These are phyloP conservation scores for Parsonsia alboflavescens DNA, from an alignment of 257 asterid genomes.

Conservation along the genomic window DNA sequence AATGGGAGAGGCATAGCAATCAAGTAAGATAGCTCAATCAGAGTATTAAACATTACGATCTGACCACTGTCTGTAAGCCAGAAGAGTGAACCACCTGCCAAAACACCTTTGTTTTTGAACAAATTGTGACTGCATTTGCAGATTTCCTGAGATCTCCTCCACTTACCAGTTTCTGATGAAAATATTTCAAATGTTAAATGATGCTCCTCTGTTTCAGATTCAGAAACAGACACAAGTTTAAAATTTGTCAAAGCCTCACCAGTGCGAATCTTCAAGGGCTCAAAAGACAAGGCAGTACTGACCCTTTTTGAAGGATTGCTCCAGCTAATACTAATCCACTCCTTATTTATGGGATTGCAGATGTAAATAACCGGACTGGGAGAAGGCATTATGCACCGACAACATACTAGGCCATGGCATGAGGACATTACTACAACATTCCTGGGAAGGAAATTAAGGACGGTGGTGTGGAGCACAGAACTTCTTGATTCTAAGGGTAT, in stretches of 20 bases:
- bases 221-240: constrained; percentile 38
- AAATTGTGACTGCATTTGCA: constrained; percentile 27
- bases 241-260: constrained; percentile 35
- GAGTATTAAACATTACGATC: constrained; percentile 58
- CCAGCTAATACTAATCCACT: constrained; percentile 40
- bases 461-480: constrained; percentile 12
- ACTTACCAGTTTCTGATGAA: constrained; percentile 37
- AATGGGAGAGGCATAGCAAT: constrained; percentile 43
- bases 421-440: constrained; percentile 38
- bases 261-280: constrained; percentile 31
- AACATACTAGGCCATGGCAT: constrained; percentile 53
- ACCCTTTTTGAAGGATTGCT: constrained; percentile 28
- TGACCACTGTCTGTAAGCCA: constrained; percentile 57
- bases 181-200: constrained; percentile 39
- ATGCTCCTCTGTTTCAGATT: constrained; percentile 16
- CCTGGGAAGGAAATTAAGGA: constrained; percentile 58
- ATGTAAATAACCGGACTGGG: constrained; percentile 31
- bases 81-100: constrained; percentile 35
- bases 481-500: constrained; percentile 28
- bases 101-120: constrained; percentile 37
- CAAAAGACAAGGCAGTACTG: constrained; percentile 49
- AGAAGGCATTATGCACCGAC: constrained; percentile 48
- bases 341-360: constrained; percentile 66
- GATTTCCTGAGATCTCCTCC: constrained; percentile 41
- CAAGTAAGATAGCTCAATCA: constrained; percentile 41